Evolutionary conservation across 2,329 filamentous ascomycete genomes (phyloP).

Genomic region (Sporothrix curviconia): DNA sequence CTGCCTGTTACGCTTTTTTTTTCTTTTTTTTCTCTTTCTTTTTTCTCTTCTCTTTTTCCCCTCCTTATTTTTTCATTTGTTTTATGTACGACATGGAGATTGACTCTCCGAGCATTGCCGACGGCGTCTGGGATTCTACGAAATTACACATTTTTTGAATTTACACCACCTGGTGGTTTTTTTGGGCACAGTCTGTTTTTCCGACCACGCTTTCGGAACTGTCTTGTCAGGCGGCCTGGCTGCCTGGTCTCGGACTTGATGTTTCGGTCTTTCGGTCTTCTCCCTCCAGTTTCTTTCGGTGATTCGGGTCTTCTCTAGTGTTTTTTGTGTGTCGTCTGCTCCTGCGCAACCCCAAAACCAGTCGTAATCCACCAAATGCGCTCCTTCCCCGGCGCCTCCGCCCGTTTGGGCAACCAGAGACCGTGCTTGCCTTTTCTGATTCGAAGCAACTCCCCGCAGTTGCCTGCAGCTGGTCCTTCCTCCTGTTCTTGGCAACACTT

Average conservation of each 20-base stretch:
- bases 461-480: too few relatives aligned
- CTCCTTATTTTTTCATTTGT: background rate
- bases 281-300: background rate
- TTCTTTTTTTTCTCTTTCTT: background rate
- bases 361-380: background rate
- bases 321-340: background rate
- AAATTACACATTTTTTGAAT: background rate
- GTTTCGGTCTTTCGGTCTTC: constrained; percentile 3
- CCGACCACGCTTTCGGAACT: background rate
- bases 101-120: constrained; percentile 2
- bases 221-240: background rate
- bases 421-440: background rate
- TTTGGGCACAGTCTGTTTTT: background rate
- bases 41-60: background rate
- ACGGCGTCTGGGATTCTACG: background rate
- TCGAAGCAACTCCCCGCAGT: background rate
- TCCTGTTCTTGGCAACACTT: too few relatives aligned
- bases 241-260: background rate
- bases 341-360: background rate
- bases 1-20: too few relatives aligned
- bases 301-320: background rate
- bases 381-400: background rate
- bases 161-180: background rate
- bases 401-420: too few relatives aligned
- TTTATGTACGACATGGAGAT: background rate